Conservation (phyloP, 805 yeast genomes). For the Candida ovalis region DNA sequence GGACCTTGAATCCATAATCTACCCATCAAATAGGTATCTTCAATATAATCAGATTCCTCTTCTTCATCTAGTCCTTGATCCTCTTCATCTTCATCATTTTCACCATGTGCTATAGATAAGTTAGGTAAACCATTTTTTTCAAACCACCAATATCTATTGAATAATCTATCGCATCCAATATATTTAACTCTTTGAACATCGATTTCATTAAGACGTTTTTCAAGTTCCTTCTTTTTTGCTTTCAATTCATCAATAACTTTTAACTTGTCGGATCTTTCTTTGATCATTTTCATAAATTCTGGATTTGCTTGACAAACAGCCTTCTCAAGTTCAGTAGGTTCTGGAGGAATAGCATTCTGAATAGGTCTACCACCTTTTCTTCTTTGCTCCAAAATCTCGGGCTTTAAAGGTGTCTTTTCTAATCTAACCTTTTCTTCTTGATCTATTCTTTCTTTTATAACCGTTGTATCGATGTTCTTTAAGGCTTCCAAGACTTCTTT, state of each 20-base stretch:
- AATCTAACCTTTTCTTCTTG: constrained; percentile 20
- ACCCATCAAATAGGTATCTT: constrained; percentile 46
- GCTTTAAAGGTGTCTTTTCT: constrained; percentile 17
- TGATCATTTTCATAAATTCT: constrained; percentile 41
- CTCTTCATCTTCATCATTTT: constrained; percentile 32
- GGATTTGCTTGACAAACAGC: constrained; percentile 38
- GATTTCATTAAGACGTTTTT: constrained; percentile 57
- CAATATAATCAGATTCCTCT: constrained; percentile 45
- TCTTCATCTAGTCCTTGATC: constrained; percentile 38
- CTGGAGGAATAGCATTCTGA: constrained; percentile 25
- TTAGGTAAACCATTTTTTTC: constrained; percentile 79
- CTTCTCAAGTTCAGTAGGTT: constrained; percentile 32
- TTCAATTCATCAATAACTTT: constrained; percentile 43
- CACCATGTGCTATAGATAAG: constrained; percentile 23
- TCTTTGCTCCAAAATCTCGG: constrained; percentile 21
- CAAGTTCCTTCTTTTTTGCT: constrained; percentile 48
- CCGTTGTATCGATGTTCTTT: constrained; percentile 24
- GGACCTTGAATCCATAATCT: constrained; percentile 78
- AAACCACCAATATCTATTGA: constrained; percentile 93
- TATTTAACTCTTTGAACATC: constrained; percentile 75
- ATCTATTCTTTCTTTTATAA: constrained; percentile 19
- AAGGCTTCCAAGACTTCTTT: constrained; percentile 35
- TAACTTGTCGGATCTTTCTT: constrained; percentile 39
- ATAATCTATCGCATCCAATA: constrained; percentile 79
- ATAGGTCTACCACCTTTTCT: constrained; percentile 26